Base-by-base conservation (phyloP, 768 basidiomycete genomes). In the Russula sp. region DNA sequence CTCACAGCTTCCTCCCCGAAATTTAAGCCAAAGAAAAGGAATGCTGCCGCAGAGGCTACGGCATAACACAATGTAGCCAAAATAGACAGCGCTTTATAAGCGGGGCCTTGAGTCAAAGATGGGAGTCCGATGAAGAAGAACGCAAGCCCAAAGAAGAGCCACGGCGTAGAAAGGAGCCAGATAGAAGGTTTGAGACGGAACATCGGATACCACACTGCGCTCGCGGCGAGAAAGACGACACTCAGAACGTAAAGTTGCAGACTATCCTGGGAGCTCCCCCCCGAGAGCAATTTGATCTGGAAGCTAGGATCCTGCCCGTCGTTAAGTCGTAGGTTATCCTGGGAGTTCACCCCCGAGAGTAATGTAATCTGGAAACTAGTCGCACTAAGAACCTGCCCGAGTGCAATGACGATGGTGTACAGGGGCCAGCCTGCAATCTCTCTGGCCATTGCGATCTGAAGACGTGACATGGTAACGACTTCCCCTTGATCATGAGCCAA, bases 41-140 rank as follows among this genome's bases (percentile, higher is more conserved):
- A 97, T 13, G 91, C 88, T 35, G 91, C 94, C 13, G 94, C 88
- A 20, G 94, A 96, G n/a, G 89, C 94, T 55, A 92, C 74, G 34
- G 94, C 94, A 75, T 97, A 97, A 50, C 79, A 84, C 92, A 93
- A 96, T 1, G 91, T 94, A 14, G 94, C 93, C 27, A 83, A 75
- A 70, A 85, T 87, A 22, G 90, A 79, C 31, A 97, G 76, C 47
- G 80, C 79, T n/a, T 79, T 77, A 67, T 91, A 89, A 5, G 85
- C 80, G 2, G 77, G 76, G 34, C 79, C 75, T 6, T 78, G 71
- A 20, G 84, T 75, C 44, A 96, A 75, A 1, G 92, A 91, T 2
- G 94, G 94, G 9, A 97, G 75, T 53, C 88, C 94, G 66, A 97
- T 94, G 70, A 96, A 70, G 79, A 96, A 87, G 82, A 97, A 97